A percentile compares a stretch with the other conserved stretches of the same genome.
phyloP scores from a whole-genome alignment of 129 eudicot species.

The Arctium lappa region DNA sequence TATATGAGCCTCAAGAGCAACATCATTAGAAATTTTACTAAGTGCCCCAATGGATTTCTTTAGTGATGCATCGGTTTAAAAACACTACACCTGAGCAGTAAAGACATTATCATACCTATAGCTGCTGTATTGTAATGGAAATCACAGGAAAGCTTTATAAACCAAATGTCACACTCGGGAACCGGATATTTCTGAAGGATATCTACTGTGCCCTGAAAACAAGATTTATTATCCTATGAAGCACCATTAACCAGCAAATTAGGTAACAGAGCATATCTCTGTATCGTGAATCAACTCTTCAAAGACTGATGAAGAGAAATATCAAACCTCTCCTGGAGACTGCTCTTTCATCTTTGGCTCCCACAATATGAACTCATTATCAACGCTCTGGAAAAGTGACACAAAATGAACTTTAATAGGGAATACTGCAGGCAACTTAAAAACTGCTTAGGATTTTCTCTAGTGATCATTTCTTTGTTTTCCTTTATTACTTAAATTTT shows the following conservation, averaged over 20 bases:
- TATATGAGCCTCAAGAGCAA: background rate
- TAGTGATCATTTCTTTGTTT: background rate
- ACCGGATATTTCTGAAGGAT: conserved; percentile 94
- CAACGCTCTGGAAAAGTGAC: conserved; percentile 70
- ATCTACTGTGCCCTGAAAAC: conserved; percentile 79
- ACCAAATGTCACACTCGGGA: conserved; percentile 99
- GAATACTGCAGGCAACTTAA: background rate
- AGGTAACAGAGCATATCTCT: background rate
- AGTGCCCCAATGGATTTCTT: background rate
- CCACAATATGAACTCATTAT: conserved; percentile 92
- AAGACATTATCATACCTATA: conserved; percentile 49
- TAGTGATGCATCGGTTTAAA: background rate
- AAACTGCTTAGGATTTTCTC: background rate
- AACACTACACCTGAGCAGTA: background rate
- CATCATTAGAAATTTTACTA: conserved; percentile 1
- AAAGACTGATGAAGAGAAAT: background rate
- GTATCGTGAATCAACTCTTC: background rate
- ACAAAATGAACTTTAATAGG: background rate
- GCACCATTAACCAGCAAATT: background rate
- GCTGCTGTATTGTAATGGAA: conserved; percentile 83
- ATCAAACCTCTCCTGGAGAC: conserved; percentile 98
- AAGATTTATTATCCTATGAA: background rate
- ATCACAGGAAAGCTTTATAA: conserved; percentile 96
- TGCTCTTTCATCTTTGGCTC: conserved; percentile 98
- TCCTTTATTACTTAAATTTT: background rate